phyloP scores from a whole-genome alignment of 768 basidiomycete genomes.

The Sarcodon sp. region DNA sequence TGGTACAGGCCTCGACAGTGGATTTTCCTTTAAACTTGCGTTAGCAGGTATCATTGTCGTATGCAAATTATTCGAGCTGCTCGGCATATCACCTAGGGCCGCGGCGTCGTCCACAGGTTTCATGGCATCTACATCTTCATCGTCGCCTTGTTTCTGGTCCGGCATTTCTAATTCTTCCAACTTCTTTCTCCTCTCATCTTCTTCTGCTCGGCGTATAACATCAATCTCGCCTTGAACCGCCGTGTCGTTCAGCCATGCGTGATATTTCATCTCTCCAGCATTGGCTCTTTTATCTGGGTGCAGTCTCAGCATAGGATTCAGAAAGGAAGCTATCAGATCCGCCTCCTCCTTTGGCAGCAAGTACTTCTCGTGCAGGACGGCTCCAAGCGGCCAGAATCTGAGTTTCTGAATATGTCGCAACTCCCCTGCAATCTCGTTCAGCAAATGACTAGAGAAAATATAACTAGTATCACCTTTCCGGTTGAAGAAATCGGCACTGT shows the following conservation, averaged over 20 bases:
- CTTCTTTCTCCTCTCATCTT: conserved; percentile 27
- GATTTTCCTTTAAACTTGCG: conserved; percentile 10
- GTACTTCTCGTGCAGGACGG: conserved; percentile 90
- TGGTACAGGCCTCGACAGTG: conserved; percentile 8
- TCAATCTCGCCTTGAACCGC: conserved; percentile 88
- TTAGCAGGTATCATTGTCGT: conserved; percentile 10
- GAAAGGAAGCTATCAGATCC: conserved; percentile 67
- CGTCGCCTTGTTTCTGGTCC: conserved; percentile 5
- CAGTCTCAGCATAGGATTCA: conserved; percentile 82
- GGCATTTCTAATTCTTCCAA: conserved; percentile 27
- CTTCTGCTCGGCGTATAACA: conserved; percentile 53
- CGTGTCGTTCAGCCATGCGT: conserved; percentile 78
- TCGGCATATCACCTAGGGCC: conserved; percentile 2
- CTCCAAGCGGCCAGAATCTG: conserved; percentile 78
- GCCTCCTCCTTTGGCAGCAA: conserved; percentile 79
- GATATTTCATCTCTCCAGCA: conserved; percentile 75
- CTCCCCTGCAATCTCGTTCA: conserved; percentile 37
- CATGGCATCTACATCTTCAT: conserved; percentile 42
- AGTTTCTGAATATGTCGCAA: conserved; percentile 91
- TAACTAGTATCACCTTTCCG: conserved; percentile 53
- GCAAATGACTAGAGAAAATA: neutral
- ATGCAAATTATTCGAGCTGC: conserved; percentile 12
- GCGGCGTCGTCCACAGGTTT: conserved; percentile 62
- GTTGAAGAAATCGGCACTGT: conserved; percentile 90
- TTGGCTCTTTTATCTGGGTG: conserved; percentile 83